phyloP scores from a whole-genome alignment of 805 yeast genomes.

The Ogataea polymorpha region DNA sequence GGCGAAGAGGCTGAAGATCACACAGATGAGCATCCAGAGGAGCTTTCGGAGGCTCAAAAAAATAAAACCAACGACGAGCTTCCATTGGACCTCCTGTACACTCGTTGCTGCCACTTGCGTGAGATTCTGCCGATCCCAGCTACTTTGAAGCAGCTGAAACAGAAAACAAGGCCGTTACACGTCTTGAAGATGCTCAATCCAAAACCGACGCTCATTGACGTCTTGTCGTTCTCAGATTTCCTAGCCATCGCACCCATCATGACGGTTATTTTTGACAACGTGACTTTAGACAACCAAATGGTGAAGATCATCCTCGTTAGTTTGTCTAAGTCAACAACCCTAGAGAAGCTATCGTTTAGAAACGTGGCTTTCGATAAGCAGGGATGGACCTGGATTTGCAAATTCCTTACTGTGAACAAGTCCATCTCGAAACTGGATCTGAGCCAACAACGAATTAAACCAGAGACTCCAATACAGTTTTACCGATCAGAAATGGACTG shows the following conservation, averaged over 20 bases:
- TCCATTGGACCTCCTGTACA: slow-evolving; percentile 48
- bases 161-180: slow-evolving; percentile 48
- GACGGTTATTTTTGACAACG: slow-evolving; percentile 57
- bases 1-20: slow-evolving; percentile 11
- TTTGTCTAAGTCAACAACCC: slow-evolving; percentile 38
- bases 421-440: slow-evolving; percentile 50
- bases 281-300: slow-evolving; percentile 53
- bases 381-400: slow-evolving; percentile 53
- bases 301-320: slow-evolving; percentile 46
- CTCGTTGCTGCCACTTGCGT: slow-evolving; percentile 47
- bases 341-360: slow-evolving; percentile 52
- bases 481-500: slow-evolving; percentile 51
- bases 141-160: slow-evolving; percentile 50
- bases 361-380: slow-evolving; percentile 51
- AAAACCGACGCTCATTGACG: slow-evolving; percentile 55
- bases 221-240: slow-evolving; percentile 55
- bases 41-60: background rate
- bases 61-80: slow-evolving; percentile 19
- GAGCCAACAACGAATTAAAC: slow-evolving; percentile 52
- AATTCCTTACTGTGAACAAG: slow-evolving; percentile 41
- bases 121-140: slow-evolving; percentile 51
- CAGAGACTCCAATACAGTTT: slow-evolving; percentile 38
- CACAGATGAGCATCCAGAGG: too few relatives aligned
- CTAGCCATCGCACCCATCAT: slow-evolving; percentile 53
- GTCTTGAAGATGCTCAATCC: slow-evolving; percentile 57